Percentiles rank a stretch among this genome's conserved stretches.
These are phyloP conservation scores for Termitomyces sp. DNA, from an alignment of 768 basidiomycete species.

Conservation along the genomic window DNA sequence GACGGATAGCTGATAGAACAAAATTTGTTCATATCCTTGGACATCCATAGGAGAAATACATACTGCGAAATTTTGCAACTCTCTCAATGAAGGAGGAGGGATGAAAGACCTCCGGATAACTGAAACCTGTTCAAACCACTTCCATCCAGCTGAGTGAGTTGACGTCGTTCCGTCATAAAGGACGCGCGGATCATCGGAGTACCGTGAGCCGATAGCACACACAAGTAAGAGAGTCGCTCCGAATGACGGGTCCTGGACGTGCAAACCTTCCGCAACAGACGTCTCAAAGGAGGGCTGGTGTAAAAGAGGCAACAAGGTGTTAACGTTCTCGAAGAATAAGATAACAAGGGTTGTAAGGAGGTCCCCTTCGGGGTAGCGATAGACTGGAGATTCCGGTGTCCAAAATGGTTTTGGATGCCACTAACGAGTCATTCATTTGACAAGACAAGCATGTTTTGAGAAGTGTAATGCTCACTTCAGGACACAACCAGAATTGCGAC, in stretches of 20 bases:
- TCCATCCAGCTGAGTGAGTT: conserved; percentile 49
- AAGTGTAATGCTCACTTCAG: neutral
- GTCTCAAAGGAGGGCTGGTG: conserved; percentile 67
- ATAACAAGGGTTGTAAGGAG: conserved; percentile 51
- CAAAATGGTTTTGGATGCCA: conserved; percentile 25
- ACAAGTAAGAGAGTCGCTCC: conserved; percentile 48
- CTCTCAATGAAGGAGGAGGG: conserved; percentile 55
- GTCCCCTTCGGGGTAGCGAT: conserved; percentile 46
- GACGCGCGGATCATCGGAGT: conserved; percentile 58
- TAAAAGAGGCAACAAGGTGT: conserved; percentile 57
- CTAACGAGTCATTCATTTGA: conserved; percentile 13
- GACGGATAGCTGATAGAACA: conserved; percentile 34
- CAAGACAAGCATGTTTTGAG: neutral
- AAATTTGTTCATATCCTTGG: neutral
- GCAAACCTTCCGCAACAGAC: conserved; percentile 40
- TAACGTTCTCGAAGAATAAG: conserved; percentile 56
- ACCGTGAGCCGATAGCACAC: conserved; percentile 61
- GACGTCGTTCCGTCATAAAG: conserved; percentile 38
- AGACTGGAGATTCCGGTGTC: conserved; percentile 19
- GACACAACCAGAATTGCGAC: conserved; percentile 42
- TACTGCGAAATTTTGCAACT: conserved; percentile 67
- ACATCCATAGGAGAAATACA: conserved; percentile 21
- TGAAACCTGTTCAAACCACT: conserved; percentile 61
- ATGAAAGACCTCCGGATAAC: conserved; percentile 54
- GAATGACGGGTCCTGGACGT: conserved; percentile 46